Conservation (phyloP, 306 rosid genomes). For the Lathyrus oleraceus region DNA sequence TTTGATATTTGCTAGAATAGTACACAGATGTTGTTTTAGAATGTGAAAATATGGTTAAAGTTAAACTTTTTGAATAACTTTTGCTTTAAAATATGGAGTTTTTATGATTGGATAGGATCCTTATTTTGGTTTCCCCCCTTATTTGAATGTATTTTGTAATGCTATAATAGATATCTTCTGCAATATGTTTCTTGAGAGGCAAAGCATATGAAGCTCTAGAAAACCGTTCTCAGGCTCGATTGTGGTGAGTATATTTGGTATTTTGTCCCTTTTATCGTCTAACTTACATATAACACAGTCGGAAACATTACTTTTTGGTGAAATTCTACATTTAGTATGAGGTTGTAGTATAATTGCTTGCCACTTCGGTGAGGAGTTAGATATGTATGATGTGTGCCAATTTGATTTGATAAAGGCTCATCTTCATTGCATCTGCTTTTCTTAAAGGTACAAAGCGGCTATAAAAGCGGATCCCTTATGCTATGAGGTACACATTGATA, state of each 20-base stretch:
- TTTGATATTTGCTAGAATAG: not conserved
- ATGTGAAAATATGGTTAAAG: too few species aligned
- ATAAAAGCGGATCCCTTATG: constrained; percentile 94
- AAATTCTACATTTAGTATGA: constrained; percentile 1
- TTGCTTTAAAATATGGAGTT: constrained; percentile 4
- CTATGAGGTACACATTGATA: constrained; percentile 73
- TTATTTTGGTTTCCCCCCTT: not conserved
- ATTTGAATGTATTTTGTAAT: constrained; percentile 20
- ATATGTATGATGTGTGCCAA: constrained; percentile 11
- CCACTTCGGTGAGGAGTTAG: constrained; percentile 19
- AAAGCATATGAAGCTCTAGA: constrained; percentile 92
- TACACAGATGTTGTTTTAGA: not conserved
- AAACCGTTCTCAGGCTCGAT: constrained; percentile 88
- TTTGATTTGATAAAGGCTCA: constrained; percentile 24
- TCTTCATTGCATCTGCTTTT: constrained; percentile 30
- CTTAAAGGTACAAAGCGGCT: constrained; percentile 90
- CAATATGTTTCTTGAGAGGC: constrained; percentile 89
- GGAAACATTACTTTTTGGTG: not conserved
- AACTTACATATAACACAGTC: not conserved
- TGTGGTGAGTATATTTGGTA: constrained; percentile 56
- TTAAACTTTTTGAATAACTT: not conserved
- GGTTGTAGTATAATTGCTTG: constrained; percentile 7
- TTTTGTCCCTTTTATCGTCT: constrained; percentile 3
- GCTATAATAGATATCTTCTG: constrained; percentile 76
- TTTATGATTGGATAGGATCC: not conserved